Evolutionary conservation across 2,329 filamentous ascomycete genomes (phyloP), one percentile per base, ranked within the genome.

Genomic region (Fusarium marasasianum): DNA sequence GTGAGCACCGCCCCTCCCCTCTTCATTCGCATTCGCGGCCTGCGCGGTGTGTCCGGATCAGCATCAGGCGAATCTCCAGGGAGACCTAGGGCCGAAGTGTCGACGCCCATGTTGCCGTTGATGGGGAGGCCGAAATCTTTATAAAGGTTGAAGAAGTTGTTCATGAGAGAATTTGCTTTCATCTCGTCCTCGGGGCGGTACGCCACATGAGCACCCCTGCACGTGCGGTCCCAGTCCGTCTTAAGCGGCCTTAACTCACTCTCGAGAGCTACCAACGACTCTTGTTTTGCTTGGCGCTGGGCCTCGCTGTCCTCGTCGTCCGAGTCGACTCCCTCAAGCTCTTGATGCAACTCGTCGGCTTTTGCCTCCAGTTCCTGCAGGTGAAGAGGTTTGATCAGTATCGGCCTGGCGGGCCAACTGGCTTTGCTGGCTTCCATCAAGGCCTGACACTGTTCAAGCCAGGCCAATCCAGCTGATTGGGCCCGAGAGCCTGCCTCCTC

Each of bases 141-240:
- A 51, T 37, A 37, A n/a, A 29, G 20, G 18, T 37, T 38, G 5
- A 20, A 10, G 53, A 70, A 31, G 35, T 44, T 71, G 50, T 47
- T 63, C 31, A 70, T 59, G 54, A 70, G 53, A 56, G 56, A 70
- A 38, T 50, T 55, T 38, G 59, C 38, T 45, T 51, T 11, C 18
- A 35, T 48, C 60, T 73, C 56, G 61, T 61, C 37, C 22, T 57
- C 18, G 48, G 54, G 57, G 51, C 47, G 44, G 31, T 68, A 60
- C 58, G 57, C 62, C 54, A 61, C 58, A 44, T 62, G 47, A 24
- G 41, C 55, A 57, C 57, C 69, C 45, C 29, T 58, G 43, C 55
- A 56, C 37, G 37, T 54, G 45, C 47, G 51, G 47, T 62, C 56
- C 56, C 63, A 70, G 51, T 48, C 56, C 40, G 29, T 33, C 40